Evolutionary conservation across 2,329 filamentous ascomycete genomes (phyloP).

Genomic region (Pseudocercospora vitis): DNA sequence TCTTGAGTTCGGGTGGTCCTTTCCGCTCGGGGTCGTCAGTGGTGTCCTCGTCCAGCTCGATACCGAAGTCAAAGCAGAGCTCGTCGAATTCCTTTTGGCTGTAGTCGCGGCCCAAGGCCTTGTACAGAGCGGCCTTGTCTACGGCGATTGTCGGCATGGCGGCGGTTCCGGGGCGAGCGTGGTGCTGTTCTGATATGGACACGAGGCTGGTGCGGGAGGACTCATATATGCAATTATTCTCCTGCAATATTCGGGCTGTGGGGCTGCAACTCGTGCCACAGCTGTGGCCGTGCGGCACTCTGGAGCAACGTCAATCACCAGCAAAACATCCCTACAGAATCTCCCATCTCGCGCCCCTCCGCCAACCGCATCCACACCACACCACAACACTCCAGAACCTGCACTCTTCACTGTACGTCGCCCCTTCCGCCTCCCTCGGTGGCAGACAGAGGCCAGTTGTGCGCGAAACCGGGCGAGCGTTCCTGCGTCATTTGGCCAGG

Average conservation of each 20-base stretch:
- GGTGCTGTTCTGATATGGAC: neutral
- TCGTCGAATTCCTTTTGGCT: slow-evolving; percentile 95
- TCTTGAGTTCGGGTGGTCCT: slow-evolving; percentile 90
- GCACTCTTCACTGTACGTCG: neutral
- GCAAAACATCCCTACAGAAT: too few species aligned
- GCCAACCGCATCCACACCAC: neutral
- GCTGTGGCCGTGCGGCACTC: too few species aligned
- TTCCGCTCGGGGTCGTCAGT: slow-evolving; percentile 60
- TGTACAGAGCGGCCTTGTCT: slow-evolving; percentile 93
- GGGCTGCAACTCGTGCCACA: too few species aligned
- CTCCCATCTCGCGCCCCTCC: neutral
- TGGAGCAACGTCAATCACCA: too few species aligned
- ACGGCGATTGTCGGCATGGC: slow-evolving; percentile 95
- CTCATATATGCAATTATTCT: neutral
- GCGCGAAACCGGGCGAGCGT: neutral
- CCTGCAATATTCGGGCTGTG: too few species aligned
- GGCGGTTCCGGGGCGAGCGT: slow-evolving; percentile 25
- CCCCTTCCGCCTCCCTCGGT: neutral
- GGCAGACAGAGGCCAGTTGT: neutral
- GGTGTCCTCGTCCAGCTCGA: slow-evolving; percentile 96
- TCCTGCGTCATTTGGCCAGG: slow-evolving; percentile 12
- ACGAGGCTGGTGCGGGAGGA: neutral
- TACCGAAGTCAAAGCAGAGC: slow-evolving; percentile 97
- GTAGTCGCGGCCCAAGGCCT: slow-evolving; percentile 86
- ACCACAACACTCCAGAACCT: neutral